Conservation (phyloP, 2,329 filamentous ascomycete species). For the Endoconidiophora laricicola region DNA sequence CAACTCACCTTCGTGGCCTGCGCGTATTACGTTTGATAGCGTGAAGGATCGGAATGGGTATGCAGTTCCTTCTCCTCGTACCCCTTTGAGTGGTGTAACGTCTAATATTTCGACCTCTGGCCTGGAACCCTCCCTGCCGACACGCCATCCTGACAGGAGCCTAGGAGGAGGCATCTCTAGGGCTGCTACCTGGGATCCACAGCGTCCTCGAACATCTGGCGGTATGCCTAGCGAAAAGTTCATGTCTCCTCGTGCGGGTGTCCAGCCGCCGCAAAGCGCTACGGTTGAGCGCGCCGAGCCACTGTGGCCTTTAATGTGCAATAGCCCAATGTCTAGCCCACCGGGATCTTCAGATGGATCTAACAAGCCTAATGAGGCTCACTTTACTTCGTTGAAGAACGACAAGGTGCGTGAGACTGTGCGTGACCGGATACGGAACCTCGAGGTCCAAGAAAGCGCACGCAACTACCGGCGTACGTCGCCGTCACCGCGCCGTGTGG, state of each 20-base stretch:
- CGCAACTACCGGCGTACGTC: too few species aligned
- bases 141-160: constrained; percentile 4
- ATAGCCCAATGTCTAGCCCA: background rate
- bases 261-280: constrained; percentile 6
- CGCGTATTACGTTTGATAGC: constrained; percentile 5
- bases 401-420: constrained; percentile 3
- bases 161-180: background rate
- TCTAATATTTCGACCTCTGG: background rate
- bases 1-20: constrained; percentile 5
- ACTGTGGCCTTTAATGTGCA: constrained; percentile 1
- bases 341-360: background rate
- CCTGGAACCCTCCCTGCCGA: background rate
- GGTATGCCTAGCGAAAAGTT: background rate
- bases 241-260: constrained; percentile 2
- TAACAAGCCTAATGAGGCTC: background rate
- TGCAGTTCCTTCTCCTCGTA: constrained; percentile 3
- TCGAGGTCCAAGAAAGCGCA: constrained; percentile 6
- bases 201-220: background rate
- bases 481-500: background rate
- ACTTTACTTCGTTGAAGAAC: background rate
- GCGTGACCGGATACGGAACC: constrained; percentile 8
- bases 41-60: constrained; percentile 6
- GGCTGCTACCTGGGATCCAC: constrained; percentile 1
- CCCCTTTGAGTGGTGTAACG: background rate
- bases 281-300: background rate